phyloP scores from a whole-genome alignment of 1,139 yeast species.

The Hyphopichia pseudoburtonii region DNA sequence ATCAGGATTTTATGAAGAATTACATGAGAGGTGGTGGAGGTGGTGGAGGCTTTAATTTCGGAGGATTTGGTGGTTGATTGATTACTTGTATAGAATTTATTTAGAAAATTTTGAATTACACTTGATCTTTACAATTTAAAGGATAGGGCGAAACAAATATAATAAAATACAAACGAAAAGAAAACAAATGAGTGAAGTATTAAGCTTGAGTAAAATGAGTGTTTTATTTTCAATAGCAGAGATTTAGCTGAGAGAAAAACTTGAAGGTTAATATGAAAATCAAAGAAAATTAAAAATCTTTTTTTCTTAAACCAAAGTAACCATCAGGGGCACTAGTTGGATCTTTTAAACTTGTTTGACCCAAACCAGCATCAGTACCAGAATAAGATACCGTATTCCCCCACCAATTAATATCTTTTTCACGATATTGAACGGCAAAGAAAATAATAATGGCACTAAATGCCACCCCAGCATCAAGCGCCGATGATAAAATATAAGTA shows the following conservation, averaged over 20 bases:
- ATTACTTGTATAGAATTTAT: no score
- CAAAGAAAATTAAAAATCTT: background rate
- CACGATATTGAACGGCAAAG: conserved; percentile 50
- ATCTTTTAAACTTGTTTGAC: conserved; percentile 18
- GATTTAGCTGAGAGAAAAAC: no score
- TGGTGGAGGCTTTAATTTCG: conserved; percentile 10
- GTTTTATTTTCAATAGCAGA: no score
- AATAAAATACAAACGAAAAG: no score
- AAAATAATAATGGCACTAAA: conserved; percentile 50
- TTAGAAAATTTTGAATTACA: no score
- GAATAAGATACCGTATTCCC: conserved; percentile 46
- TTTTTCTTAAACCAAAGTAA: conserved; percentile 43
- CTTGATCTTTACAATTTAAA: no score
- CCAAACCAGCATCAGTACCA: conserved; percentile 47
- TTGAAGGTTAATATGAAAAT: no score
- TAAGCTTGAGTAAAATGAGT: no score
- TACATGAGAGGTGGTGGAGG: conserved; percentile 12
- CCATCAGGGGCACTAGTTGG: conserved; percentile 34
- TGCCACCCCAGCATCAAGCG: conserved; percentile 58
- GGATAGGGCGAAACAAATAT: no score
- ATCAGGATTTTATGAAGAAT: conserved; percentile 15
- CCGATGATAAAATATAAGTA: conserved; percentile 52
- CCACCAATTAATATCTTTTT: conserved; percentile 52
- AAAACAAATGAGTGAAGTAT: no score
- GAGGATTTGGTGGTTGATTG: conserved; percentile 15